Conservation (phyloP, 2,329 filamentous ascomycete species). For the Myriosclerotinia duriaeana region DNA sequence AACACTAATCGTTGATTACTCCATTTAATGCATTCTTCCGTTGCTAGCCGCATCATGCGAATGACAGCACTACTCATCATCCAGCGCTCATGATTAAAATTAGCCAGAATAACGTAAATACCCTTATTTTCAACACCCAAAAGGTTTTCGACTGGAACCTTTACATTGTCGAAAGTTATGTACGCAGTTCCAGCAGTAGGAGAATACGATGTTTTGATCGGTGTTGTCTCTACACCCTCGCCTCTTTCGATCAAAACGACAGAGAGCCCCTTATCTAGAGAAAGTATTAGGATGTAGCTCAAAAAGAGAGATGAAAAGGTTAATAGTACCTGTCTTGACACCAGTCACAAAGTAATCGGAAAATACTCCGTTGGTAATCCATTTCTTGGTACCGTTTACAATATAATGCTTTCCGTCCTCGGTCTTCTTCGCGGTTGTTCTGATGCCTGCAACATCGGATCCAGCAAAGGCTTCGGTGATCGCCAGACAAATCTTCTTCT, state of each 20-base stretch:
- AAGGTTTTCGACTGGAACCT: constrained; percentile 75
- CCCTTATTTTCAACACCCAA: constrained; percentile 83
- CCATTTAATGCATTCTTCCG: constrained; percentile 88
- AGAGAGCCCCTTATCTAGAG: constrained; percentile 66
- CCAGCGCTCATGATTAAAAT: constrained; percentile 87
- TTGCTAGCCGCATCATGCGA: constrained; percentile 64
- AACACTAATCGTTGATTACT: constrained; percentile 83
- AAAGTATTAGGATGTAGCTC: background rate
- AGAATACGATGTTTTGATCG: constrained; percentile 81
- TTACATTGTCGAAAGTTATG: constrained; percentile 82
- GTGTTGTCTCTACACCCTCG: constrained; percentile 72
- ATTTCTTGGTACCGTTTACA: constrained; percentile 77
- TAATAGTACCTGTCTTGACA: constrained; percentile 57
- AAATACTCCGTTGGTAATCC: constrained; percentile 81
- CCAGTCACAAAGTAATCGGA: constrained; percentile 81
- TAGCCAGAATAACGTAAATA: constrained; percentile 78
- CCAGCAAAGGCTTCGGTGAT: constrained; percentile 89
- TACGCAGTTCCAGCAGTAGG: constrained; percentile 55
- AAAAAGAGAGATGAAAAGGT: background rate
- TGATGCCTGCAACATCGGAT: constrained; percentile 74
- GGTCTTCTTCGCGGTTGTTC: constrained; percentile 76
- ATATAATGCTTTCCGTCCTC: constrained; percentile 70
- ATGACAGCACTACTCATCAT: constrained; percentile 65
- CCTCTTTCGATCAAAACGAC: constrained; percentile 73
- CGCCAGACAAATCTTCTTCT: constrained; percentile 85